Evolutionary conservation across 139 green algal genomes (phyloP).

Genomic region (Spirogloea muscicola): DNA sequence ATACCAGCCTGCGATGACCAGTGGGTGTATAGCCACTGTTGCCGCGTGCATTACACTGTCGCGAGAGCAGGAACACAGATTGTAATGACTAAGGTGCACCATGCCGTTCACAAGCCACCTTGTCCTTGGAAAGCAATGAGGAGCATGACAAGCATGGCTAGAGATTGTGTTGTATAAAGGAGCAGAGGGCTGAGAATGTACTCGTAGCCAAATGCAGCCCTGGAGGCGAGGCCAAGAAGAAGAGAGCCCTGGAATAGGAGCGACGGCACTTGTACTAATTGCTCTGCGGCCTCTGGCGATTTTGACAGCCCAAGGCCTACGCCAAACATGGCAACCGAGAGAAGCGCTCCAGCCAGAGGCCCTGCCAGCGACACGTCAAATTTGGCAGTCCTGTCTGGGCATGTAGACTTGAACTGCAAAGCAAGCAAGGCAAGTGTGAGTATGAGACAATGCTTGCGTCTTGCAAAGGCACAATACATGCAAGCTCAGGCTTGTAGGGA

Average conservation of each 20-base stretch:
- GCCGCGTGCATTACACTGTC: neutral
- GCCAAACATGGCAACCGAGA: neutral
- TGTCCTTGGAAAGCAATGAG: no score
- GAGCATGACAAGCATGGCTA: no score
- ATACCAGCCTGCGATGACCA: neutral
- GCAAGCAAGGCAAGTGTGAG: no score
- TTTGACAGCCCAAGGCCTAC: neutral
- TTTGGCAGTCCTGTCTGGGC: slow-evolving; percentile 9
- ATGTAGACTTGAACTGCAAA: slow-evolving; percentile 15
- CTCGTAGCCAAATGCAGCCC: slow-evolving; percentile 35
- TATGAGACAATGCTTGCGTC: no score
- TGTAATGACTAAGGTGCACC: neutral
- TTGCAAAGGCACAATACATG: no score
- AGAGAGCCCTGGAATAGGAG: slow-evolving; percentile 12
- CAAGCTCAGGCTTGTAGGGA: no score
- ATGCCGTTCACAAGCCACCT: neutral
- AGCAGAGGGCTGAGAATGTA: neutral
- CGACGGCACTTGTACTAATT: slow-evolving; percentile 8
- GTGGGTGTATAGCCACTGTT: neutral
- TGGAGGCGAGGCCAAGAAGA: slow-evolving; percentile 12
- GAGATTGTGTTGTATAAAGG: no score
- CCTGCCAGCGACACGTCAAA: slow-evolving; percentile 12
- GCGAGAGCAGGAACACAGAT: slow-evolving; percentile 3
- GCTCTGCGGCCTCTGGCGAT: neutral
- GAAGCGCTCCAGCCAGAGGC: neutral